Evolutionary conservation across 768 basidiomycete species (phyloP).

Genomic region (Tephrocybe sp.): DNA sequence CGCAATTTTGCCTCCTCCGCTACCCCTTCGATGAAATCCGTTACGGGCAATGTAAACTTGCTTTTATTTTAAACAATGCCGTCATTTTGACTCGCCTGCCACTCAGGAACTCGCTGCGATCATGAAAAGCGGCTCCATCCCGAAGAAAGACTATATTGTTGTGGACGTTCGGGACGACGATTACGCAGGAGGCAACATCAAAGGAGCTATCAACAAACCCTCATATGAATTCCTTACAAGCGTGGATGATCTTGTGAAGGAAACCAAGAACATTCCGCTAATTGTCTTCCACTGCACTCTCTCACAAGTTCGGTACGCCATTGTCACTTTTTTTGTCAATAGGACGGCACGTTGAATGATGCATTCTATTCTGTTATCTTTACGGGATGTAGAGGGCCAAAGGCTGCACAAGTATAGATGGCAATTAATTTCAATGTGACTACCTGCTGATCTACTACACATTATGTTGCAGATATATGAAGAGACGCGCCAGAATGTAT

Average conservation of each 20-base stretch:
- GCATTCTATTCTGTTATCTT: no score
- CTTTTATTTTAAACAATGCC: not conserved
- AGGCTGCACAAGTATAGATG: slow-evolving; percentile 66
- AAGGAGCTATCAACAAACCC: slow-evolving; percentile 59
- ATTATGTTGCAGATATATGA: slow-evolving; percentile 56
- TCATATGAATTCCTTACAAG: slow-evolving; percentile 55
- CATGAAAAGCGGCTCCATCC: slow-evolving; percentile 63
- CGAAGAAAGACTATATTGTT: slow-evolving; percentile 68
- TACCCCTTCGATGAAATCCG: slow-evolving; percentile 18
- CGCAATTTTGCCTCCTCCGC: not conserved
- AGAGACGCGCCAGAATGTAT: slow-evolving; percentile 52
- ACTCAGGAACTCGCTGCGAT: slow-evolving; percentile 66
- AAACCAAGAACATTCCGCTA: slow-evolving; percentile 59
- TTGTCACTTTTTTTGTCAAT: not conserved
- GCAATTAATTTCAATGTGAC: not conserved
- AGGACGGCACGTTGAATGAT: no score
- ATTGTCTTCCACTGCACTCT: slow-evolving; percentile 80
- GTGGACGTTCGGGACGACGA: slow-evolving; percentile 89
- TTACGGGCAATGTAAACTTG: slow-evolving; percentile 19
- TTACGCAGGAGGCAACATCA: slow-evolving; percentile 78
- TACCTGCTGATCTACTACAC: slow-evolving; percentile 4
- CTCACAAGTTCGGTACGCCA: slow-evolving; percentile 72
- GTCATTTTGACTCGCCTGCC: not conserved
- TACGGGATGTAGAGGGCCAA: slow-evolving; percentile 71
- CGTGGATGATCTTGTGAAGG: slow-evolving; percentile 58